Evolutionary conservation across 306 rosid species (phyloP).

Genomic region (Vachellia collinsii): DNA sequence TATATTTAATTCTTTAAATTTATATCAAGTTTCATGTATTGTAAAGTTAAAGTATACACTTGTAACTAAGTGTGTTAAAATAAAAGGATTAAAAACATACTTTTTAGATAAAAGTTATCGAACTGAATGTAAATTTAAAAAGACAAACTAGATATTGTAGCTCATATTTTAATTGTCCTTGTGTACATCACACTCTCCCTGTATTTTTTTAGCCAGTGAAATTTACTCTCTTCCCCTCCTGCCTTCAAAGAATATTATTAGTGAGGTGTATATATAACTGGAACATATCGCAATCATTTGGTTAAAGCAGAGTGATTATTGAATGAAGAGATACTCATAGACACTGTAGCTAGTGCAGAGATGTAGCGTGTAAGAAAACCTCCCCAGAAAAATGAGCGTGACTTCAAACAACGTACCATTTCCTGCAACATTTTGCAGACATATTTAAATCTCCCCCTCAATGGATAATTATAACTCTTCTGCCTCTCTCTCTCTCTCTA

Average conservation of each 20-base stretch:
- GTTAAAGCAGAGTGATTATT: background rate
- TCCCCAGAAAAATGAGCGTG: background rate
- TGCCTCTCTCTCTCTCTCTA: background rate
- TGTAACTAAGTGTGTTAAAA: no score
- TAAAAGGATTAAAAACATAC: no score
- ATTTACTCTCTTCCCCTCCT: no score
- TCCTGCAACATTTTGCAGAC: background rate
- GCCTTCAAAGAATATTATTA: background rate
- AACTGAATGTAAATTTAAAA: no score
- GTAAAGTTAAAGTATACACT: no score
- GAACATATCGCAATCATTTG: background rate
- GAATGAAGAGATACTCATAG: background rate
- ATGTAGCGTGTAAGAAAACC: conserved; percentile 1
- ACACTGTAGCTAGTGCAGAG: background rate
- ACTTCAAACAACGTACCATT: background rate
- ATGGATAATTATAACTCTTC: background rate
- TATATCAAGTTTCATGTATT: no score
- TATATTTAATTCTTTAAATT: no score
- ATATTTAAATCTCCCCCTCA: background rate
- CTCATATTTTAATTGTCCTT: no score
- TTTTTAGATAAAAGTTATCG: no score
- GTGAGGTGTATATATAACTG: background rate
- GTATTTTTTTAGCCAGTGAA: no score
- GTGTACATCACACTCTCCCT: no score
- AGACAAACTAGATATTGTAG: no score